Conservation (phyloP, 2,329 filamentous ascomycete species). For the Paecilomyces sp. region DNA sequence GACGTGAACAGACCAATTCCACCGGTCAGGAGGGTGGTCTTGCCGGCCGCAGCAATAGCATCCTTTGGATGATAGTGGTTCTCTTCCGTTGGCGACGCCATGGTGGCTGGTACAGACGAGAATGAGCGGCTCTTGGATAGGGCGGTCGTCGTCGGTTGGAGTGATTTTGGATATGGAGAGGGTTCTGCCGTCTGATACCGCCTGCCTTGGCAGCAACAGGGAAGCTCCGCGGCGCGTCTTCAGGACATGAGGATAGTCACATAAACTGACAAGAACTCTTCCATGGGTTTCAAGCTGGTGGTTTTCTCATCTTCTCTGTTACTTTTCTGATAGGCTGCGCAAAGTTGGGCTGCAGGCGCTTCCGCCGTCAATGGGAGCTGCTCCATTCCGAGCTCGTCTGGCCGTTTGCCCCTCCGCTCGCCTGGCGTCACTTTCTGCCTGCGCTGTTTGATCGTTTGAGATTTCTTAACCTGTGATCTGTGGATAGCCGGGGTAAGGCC, state of each 20-base stretch:
- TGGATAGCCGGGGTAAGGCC: not conserved
- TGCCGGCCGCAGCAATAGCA: constrained; percentile 61
- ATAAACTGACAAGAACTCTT: not conserved
- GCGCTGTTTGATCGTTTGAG: not conserved
- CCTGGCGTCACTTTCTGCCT: not conserved
- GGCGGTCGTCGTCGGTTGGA: constrained; percentile 14
- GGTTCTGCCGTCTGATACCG: not conserved
- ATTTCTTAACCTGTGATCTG: not conserved
- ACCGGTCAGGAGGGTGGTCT: constrained; percentile 58
- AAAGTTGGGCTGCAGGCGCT: not conserved
- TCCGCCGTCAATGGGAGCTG: not conserved
- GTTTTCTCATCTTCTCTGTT: not conserved
- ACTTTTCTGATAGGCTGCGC: not conserved
- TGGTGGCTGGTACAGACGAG: constrained; percentile 23
- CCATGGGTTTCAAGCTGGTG: not conserved
- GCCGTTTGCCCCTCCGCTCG: not conserved
- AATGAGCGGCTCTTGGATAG: constrained; percentile 13
- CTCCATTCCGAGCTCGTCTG: not conserved
- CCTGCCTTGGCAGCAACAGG: not conserved
- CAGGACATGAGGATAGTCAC: not conserved
- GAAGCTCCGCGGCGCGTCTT: not conserved
- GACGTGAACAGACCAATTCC: constrained; percentile 64
- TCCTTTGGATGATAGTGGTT: constrained; percentile 64
- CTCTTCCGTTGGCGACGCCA: constrained; percentile 43
- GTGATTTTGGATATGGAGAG: not conserved